Evolutionary conservation across 2,329 filamentous ascomycete genomes (phyloP).

Genomic region (Fusarium brevicatenulatum): DNA sequence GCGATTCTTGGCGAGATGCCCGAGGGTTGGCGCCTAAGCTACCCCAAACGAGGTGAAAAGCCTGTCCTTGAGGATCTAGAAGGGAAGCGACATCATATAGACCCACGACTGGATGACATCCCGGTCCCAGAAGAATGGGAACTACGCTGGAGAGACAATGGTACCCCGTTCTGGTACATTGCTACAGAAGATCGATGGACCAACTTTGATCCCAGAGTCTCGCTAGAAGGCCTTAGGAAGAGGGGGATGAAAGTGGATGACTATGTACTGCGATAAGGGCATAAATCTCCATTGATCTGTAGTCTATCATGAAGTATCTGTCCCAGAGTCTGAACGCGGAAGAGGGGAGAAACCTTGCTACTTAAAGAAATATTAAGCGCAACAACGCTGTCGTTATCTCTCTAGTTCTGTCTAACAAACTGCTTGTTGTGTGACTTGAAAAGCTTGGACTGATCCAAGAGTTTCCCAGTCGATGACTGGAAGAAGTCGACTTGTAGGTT

Average conservation of each 20-base stretch:
- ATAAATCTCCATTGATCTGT: fast-evolving
- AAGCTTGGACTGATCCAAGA: constrained; percentile 13
- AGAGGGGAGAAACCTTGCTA: too few relatives aligned
- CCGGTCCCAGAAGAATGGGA: neutral
- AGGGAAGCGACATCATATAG: neutral
- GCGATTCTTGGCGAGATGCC: neutral
- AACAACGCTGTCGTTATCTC: fast-evolving
- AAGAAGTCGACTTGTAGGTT: constrained; percentile 15
- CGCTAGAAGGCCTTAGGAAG: neutral
- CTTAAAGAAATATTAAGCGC: too few relatives aligned
- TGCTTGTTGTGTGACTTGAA: constrained; percentile 13
- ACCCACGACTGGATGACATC: neutral
- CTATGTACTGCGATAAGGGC: neutral
- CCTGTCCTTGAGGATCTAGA: neutral
- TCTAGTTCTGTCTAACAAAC: constrained; percentile 3
- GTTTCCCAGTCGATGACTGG: constrained; percentile 1
- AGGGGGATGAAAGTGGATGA: neutral
- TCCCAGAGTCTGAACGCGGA: fast-evolving
- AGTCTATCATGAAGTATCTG: fast-evolving
- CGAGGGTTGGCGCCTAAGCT: neutral
- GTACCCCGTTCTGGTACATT: constrained; percentile 1
- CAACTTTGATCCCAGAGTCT: neutral
- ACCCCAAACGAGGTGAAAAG: neutral
- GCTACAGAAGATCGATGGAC: neutral
- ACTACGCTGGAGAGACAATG: neutral